Evolutionary conservation across 139 green algal species (phyloP), one percentile per base, ranked within the genome.

Genomic region (Parachlorella kessleri): DNA sequence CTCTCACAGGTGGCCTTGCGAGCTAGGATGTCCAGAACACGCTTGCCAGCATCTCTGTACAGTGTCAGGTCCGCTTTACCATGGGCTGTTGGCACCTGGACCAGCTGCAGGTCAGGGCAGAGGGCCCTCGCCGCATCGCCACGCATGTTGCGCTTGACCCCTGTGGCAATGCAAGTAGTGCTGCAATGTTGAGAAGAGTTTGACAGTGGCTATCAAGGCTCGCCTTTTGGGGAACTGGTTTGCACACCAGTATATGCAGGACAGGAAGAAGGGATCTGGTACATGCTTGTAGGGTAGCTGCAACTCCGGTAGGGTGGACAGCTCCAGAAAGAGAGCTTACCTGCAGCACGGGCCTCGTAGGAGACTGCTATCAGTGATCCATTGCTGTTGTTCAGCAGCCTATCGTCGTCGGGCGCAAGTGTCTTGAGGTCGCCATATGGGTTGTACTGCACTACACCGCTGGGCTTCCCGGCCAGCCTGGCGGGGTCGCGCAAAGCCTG

Each of bases 1-100:
- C 89, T 80, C 84, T 97, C 93, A 21, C 83, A 88, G 23, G 85
- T 76, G 42, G 77, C 74, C 30, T 79, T 33, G 23, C 84, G 30
- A 14, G 76, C 77, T 64, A 74, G 59, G 4, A 73, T 48, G 32
- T 59, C 79, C 38, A 83, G 66, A 35, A 83, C 78, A 3, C 53
- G 55, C 36, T 37, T 66, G 9, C 89, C 92, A 10, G 48, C 48
- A 10, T 59, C 10, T 18, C 92, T 79, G 72, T 97, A 97, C 3
- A 92, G 84, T 0, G 84, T 92, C 6, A 97, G 83, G 80, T 97
- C 94, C 10, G 94, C 93, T 77, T 97, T 97, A 66, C 89, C 91
- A 74, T 97, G 85, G 0, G 88, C 84, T 1, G 89, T 92, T 28
- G 93, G 93, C n/a, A 97, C 93, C 68, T 94, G 86, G 6, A 95